Conservation (phyloP, 1,284 basidiomycete genomes). For the Caloboletus inedulis region DNA sequence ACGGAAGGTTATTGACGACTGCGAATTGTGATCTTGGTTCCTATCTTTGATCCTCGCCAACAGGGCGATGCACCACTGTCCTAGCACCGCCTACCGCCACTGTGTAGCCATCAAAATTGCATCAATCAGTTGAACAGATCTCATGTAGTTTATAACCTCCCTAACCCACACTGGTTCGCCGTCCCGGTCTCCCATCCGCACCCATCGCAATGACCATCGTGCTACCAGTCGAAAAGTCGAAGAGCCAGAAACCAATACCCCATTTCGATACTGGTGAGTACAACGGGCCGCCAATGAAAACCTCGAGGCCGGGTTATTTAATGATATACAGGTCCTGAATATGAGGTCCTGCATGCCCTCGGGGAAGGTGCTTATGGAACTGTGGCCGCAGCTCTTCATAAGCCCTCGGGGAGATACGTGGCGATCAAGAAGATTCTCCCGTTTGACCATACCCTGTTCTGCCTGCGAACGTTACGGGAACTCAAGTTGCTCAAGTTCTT, state of each 20-base stretch:
- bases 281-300: neutral
- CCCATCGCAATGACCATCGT: conserved; percentile 11
- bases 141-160: conserved; percentile 4
- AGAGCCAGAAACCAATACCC: conserved; percentile 45
- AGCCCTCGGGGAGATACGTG: conserved; percentile 62
- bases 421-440: conserved; percentile 84
- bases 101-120: conserved; percentile 7
- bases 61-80: conserved; percentile 3
- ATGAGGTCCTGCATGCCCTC: conserved; percentile 69
- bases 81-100: conserved; percentile 9
- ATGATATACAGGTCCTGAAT: conserved; percentile 58
- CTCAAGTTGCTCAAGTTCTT: conserved; percentile 83
- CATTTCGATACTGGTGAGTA: conserved; percentile 64
- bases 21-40: conserved; percentile 6
- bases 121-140: conserved; percentile 14
- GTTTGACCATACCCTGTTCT: conserved; percentile 78
- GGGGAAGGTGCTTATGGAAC: conserved; percentile 81
- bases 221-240: conserved; percentile 19
- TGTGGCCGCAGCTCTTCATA: conserved; percentile 65
- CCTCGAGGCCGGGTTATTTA: conserved; percentile 10
- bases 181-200: neutral
- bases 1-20: no score
- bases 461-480: conserved; percentile 73
- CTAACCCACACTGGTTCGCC: neutral
- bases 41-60: conserved; percentile 17